Conservation (phyloP, 2,329 filamentous ascomycete species). For the Colletotrichum incanum region DNA sequence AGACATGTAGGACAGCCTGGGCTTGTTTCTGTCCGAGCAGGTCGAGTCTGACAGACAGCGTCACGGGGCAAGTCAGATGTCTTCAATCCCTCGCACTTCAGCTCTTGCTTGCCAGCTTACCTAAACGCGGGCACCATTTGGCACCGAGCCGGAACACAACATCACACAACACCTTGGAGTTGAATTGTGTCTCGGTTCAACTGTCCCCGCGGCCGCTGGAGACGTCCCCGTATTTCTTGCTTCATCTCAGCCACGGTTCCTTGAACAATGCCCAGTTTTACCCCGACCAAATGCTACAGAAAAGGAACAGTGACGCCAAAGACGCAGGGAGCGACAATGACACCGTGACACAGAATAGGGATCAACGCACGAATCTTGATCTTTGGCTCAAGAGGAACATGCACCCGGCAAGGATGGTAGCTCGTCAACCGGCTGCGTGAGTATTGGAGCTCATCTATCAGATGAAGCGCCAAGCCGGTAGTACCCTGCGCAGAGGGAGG, state of each 20-base stretch:
- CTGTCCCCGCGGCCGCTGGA: constrained; percentile 18
- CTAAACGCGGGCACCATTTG: constrained; percentile 11
- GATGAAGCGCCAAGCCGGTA: constrained; percentile 42
- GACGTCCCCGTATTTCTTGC: constrained; percentile 34
- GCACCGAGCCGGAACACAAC: constrained; percentile 20
- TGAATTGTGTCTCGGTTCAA: constrained; percentile 13
- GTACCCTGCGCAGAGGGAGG: constrained; percentile 40
- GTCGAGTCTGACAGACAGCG: constrained; percentile 1
- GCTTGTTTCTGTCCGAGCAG: background rate
- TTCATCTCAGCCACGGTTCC: constrained; percentile 37
- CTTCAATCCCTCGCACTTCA: constrained; percentile 5
- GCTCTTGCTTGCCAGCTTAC: constrained; percentile 22
- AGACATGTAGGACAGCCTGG: constrained; percentile 24
- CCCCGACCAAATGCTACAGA: constrained; percentile 25
- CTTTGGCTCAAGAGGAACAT: constrained; percentile 17
- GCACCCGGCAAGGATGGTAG: constrained; percentile 29
- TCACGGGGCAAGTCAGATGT: constrained; percentile 31
- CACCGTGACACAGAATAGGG: constrained; percentile 14
- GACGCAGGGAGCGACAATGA: constrained; percentile 9
- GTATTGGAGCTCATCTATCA: constrained; percentile 32
- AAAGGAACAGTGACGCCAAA: constrained; percentile 22
- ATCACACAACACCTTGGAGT: background rate
- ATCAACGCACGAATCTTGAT: constrained; percentile 22
- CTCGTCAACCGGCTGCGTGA: constrained; percentile 20
- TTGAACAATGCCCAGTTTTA: constrained; percentile 20